phyloP scores from a whole-genome alignment of 495 filamentous ascomycete species.

The Podospora conica region DNA sequence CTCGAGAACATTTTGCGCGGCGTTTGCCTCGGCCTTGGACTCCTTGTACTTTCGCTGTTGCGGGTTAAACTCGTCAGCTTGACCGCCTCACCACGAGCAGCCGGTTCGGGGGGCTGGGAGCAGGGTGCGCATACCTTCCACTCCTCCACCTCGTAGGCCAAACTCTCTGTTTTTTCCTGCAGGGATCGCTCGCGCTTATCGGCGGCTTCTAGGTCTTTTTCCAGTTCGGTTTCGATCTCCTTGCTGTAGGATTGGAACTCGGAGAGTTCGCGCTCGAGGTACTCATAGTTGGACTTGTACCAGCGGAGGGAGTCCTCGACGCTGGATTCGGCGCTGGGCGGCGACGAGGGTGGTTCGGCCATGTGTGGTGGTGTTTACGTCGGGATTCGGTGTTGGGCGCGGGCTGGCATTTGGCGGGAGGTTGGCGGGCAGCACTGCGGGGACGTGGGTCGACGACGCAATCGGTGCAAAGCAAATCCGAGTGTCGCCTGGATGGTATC shows the following conservation, averaged over 20 bases:
- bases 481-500: slow-evolving; percentile 11
- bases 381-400: slow-evolving; percentile 14
- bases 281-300: slow-evolving; percentile 94
- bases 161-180: slow-evolving; percentile 74
- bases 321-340: slow-evolving; percentile 50
- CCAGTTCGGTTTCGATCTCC: slow-evolving; percentile 89
- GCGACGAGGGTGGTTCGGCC: slow-evolving; percentile 60
- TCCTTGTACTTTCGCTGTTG: slow-evolving; percentile 90
- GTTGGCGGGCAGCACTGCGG: slow-evolving; percentile 9
- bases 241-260: slow-evolving; percentile 93
- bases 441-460: slow-evolving; percentile 14
- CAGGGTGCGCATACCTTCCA: slow-evolving; percentile 72
- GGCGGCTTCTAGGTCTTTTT: slow-evolving; percentile 92
- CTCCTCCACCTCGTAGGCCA: slow-evolving; percentile 88
- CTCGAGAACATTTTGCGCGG: slow-evolving; percentile 78
- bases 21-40: slow-evolving; percentile 76
- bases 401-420: slow-evolving; percentile 19
- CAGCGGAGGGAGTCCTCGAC: slow-evolving; percentile 72
- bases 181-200: slow-evolving; percentile 85
- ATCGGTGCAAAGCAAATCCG: slow-evolving; percentile 12
- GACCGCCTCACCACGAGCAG: slow-evolving; percentile 4
- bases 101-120: background rate
- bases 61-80: slow-evolving; percentile 15
- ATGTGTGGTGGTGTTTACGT: slow-evolving; percentile 32
- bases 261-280: slow-evolving; percentile 81